phyloP scores from a whole-genome alignment of 1,284 basidiomycete species.

The Fomitopsis betulina region DNA sequence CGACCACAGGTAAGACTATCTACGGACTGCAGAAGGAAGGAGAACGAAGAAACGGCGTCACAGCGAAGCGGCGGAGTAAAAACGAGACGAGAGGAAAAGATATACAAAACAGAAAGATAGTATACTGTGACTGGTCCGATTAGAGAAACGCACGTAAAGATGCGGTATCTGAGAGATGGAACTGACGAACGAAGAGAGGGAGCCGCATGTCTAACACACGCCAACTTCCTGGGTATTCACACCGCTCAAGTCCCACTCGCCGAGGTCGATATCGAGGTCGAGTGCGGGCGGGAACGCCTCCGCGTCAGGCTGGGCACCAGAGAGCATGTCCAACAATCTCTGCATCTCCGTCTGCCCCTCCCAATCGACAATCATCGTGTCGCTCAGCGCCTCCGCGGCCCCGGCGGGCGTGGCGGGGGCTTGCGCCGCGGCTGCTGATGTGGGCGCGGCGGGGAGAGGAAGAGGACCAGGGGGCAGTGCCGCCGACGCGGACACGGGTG shows the following conservation, averaged over 20 bases:
- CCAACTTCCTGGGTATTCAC: constrained; percentile 18
- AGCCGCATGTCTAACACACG: constrained; percentile 22
- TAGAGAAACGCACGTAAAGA: constrained; percentile 15
- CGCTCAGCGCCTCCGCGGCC: constrained; percentile 21
- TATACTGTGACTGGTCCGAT: constrained; percentile 20
- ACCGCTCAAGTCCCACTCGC: constrained; percentile 28
- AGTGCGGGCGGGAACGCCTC: constrained; percentile 29
- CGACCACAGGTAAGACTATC: constrained; percentile 3
- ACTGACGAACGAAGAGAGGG: constrained; percentile 4
- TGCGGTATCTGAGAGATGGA: constrained; percentile 12
- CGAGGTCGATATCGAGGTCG: constrained; percentile 33
- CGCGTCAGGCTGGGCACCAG: constrained; percentile 30
- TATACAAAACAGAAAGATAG: constrained; percentile 14
- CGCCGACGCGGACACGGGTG: constrained; percentile 36
- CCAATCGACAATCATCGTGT: constrained; percentile 22
- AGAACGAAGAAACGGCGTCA: not conserved
- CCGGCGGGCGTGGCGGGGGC: constrained; percentile 16
- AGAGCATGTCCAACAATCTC: constrained; percentile 53
- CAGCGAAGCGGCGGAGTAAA: constrained; percentile 5
- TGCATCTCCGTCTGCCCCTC: constrained; percentile 57
- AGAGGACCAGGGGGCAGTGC: constrained; percentile 25
- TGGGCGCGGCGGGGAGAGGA: constrained; percentile 5
- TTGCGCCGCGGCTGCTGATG: constrained; percentile 9
- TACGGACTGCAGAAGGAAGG: not conserved
- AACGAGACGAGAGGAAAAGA: constrained; percentile 15